A percentile compares a stretch with the other conserved stretches of the same genome.
Conservation (phyloP, 108 stramenopile genomes). For the Cyclotella baltica region DNA sequence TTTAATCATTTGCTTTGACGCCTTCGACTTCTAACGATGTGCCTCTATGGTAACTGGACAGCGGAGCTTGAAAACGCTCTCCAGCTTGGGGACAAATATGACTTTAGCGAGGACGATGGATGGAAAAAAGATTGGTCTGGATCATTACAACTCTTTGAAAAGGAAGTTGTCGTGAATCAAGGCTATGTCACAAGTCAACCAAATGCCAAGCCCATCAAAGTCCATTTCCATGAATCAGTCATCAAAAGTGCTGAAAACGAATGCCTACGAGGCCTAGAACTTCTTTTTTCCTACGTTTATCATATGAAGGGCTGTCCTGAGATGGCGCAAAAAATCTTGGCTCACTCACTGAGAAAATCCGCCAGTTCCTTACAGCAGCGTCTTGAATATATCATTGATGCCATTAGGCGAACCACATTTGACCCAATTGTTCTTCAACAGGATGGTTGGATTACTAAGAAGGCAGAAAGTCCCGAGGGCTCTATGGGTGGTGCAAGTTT, state of each 20-base stretch:
- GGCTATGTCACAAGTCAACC: conserved; percentile 40
- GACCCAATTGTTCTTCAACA: conserved; percentile 79
- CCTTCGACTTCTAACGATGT: not conserved
- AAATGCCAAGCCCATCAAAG: conserved; percentile 30
- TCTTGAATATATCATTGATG: conserved; percentile 48
- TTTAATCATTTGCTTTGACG: not conserved
- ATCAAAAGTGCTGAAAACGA: conserved; percentile 38
- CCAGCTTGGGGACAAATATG: conserved; percentile 54
- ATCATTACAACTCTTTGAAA: conserved; percentile 66
- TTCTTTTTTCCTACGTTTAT: conserved; percentile 72
- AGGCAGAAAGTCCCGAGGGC: conserved; percentile 62
- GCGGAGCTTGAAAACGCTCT: conserved; percentile 55
- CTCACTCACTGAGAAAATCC: conserved; percentile 44
- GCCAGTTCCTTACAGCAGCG: conserved; percentile 41
- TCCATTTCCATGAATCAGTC: conserved; percentile 62
- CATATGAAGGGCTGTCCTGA: conserved; percentile 64
- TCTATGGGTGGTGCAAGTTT: conserved; percentile 71
- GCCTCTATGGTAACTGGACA: too few species aligned
- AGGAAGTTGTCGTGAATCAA: conserved; percentile 73
- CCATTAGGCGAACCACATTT: conserved; percentile 66
- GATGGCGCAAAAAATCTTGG: conserved; percentile 73
- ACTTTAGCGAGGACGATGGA: conserved; percentile 49
- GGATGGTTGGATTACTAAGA: conserved; percentile 86
- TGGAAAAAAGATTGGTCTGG: conserved; percentile 88
- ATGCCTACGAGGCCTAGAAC: conserved; percentile 58